Evolutionary conservation across 345 rosid species (phyloP).

Genomic region (Sisymbrium altissimum): DNA sequence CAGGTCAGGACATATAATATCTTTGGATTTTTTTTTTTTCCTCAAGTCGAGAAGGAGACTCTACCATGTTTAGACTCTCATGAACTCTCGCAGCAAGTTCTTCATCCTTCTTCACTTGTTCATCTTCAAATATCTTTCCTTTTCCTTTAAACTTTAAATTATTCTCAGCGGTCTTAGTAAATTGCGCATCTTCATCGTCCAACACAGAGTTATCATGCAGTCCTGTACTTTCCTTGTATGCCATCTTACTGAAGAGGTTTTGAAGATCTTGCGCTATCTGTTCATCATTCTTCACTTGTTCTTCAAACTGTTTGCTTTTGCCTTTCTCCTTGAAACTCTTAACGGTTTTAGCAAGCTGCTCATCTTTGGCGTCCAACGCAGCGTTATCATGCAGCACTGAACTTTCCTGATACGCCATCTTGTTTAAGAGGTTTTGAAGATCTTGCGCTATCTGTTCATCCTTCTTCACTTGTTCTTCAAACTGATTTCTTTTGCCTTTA

Average conservation of each 20-base stretch:
- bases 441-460: conserved; percentile 38
- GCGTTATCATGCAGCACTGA: not conserved
- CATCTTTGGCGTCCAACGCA: not conserved
- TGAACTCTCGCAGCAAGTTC: conserved; percentile 62
- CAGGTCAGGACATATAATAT: too few species aligned
- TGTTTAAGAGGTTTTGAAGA: not conserved
- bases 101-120: conserved; percentile 71
- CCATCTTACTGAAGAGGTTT: not conserved
- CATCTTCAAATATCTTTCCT: not conserved
- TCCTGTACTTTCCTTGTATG: not conserved
- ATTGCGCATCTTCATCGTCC: conserved; percentile 3
- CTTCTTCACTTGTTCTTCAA: conserved; percentile 56
- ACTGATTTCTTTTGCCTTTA: conserved; percentile 23
- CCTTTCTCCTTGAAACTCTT: conserved; percentile 36
- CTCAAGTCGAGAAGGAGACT: conserved; percentile 36
- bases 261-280: not conserved
- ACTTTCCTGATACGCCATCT: not conserved
- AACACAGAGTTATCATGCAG: not conserved
- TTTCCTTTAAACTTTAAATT: conserved; percentile 36
- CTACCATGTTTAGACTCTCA: conserved; percentile 48
- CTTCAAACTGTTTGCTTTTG: conserved; percentile 11
- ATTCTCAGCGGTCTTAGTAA: conserved; percentile 1
- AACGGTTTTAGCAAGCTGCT: conserved; percentile 12
- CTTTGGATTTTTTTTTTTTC: not conserved
- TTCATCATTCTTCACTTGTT: conserved; percentile 73